These are phyloP conservation scores for Porogramme epimiltina DNA, from an alignment of 1,284 basidiomycete species.

Conservation along the genomic window DNA sequence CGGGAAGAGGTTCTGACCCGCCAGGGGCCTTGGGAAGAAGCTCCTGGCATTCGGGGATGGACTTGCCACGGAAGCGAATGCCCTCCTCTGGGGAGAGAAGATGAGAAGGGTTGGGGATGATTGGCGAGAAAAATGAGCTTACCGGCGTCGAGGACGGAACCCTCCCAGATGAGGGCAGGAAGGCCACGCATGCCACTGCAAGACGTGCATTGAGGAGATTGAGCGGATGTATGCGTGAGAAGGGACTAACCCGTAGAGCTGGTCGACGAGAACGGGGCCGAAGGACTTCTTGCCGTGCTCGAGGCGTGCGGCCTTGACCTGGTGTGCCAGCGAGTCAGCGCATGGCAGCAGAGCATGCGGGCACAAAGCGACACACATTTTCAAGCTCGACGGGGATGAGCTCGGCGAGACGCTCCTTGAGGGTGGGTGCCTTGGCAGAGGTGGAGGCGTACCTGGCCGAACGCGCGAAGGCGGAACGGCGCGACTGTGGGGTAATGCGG, in stretches of 20 bases:
- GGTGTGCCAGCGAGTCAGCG: not conserved
- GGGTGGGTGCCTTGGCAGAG: constrained; percentile 68
- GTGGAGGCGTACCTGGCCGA: constrained; percentile 67
- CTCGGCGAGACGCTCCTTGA: constrained; percentile 90
- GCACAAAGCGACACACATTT: constrained; percentile 54
- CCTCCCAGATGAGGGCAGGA: constrained; percentile 91
- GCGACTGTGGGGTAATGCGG: constrained; percentile 24
- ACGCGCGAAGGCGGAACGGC: constrained; percentile 47
- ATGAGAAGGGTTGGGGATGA: not conserved
- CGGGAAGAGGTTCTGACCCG: constrained; percentile 89
- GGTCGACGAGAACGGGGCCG: constrained; percentile 89
- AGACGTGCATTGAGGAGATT: constrained; percentile 7
- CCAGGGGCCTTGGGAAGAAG: constrained; percentile 88
- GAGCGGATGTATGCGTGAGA: not conserved
- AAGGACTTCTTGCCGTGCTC: constrained; percentile 90
- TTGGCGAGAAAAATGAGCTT: constrained; percentile 25
- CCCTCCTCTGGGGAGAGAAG: constrained; percentile 74
- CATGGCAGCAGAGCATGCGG: not conserved
- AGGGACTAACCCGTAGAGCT: constrained; percentile 77
- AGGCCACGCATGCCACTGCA: constrained; percentile 91
- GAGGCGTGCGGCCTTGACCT: constrained; percentile 85
- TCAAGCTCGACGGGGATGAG: constrained; percentile 90
- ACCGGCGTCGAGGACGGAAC: constrained; percentile 92
- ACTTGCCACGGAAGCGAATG: constrained; percentile 94
- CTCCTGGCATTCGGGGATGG: constrained; percentile 88